Evolutionary conservation across 2,329 filamentous ascomycete genomes (phyloP), one percentile per base, ranked within the genome.

Genomic region (Trichoderma arundinaceum): DNA sequence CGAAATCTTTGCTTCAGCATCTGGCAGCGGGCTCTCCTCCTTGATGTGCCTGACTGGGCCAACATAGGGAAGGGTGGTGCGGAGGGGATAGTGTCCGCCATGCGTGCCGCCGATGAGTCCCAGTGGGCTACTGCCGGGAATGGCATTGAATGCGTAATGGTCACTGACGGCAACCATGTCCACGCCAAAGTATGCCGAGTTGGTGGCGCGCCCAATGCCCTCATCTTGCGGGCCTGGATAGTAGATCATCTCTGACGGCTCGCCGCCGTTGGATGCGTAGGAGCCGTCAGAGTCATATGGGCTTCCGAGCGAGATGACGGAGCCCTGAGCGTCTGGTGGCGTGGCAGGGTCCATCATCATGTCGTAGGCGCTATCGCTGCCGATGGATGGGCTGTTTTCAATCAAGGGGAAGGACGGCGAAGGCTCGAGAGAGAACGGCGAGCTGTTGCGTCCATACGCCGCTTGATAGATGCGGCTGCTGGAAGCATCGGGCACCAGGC

Each of bases 321-420:
- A 13, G 39, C 19, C 15, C 3, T 44, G 41, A 10, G 32, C 52
- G n/a, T 57, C 61, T 15, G 61, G 61, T 8, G 64, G 64, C 19
- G 64, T 66, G 19, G 64, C n/a, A 10, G 64, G 64, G 15, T 51
- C 63, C 13, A 28, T 6, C 22, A 35, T 15, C 13, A 38, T 22
- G 38, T 53, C 54, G 22, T 46, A 63, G 49, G 46, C 28, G 22
- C 15, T n/a, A 33, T 66, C 64, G 22, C 64, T 60, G 19, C 46
- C 48, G n/a, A 61, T 49, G 17, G 64, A 66, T n/a, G 64, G 64
- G 39, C 62, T 28, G 41, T 56, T 38, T 19, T 62, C 48, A 22
- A 46, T 32, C 19, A 60, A 60, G 32, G 56, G 60, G 19, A 60
- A 48, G 19, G 32, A 51, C 9, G 62, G 62, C 17, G 62, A 65